phyloP scores from a whole-genome alignment of 1,284 basidiomycete genomes.

The Ganoderma lingzhi region DNA sequence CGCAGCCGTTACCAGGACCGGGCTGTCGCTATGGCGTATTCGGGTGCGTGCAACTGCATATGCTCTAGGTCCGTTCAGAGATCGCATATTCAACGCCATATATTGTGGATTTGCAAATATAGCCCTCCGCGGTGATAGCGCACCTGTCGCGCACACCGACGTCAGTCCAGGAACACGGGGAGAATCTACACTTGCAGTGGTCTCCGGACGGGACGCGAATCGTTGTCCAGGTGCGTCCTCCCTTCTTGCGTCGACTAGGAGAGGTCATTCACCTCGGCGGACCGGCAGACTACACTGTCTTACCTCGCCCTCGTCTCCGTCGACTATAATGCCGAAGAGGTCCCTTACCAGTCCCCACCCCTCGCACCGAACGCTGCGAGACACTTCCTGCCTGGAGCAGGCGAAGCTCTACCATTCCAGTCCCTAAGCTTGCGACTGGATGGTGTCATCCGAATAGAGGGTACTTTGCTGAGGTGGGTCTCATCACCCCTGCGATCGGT shows the following conservation, averaged over 20 bases:
- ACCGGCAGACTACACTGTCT: slow-evolving; percentile 73
- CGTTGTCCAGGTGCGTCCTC: slow-evolving; percentile 72
- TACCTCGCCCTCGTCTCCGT: slow-evolving; percentile 82
- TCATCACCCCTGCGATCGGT: slow-evolving; percentile 3
- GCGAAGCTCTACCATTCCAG: slow-evolving; percentile 76
- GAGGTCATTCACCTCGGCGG: not conserved
- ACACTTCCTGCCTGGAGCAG: slow-evolving; percentile 80
- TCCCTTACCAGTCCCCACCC: slow-evolving; percentile 63
- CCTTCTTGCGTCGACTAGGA: slow-evolving; percentile 8
- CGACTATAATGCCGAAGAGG: slow-evolving; percentile 62
- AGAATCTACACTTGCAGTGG: slow-evolving; percentile 80
- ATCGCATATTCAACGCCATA: not conserved
- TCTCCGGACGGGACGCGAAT: slow-evolving; percentile 80
- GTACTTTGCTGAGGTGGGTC: slow-evolving; percentile 71
- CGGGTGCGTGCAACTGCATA: slow-evolving; percentile 62
- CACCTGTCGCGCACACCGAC: slow-evolving; percentile 77
- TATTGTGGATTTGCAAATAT: not conserved
- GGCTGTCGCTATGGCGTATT: slow-evolving; percentile 84
- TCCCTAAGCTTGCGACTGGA: slow-evolving; percentile 76
- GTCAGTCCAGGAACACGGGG: slow-evolving; percentile 84
- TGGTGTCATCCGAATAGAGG: slow-evolving; percentile 84
- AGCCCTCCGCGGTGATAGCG: slow-evolving; percentile 85
- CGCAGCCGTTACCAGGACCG: slow-evolving; percentile 72
- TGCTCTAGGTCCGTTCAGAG: not conserved
- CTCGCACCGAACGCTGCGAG: slow-evolving; percentile 63